These are phyloP conservation scores for Tillandsia fasciculata DNA, from an alignment of 176 grass and related monocot species.

Conservation along the genomic window DNA sequence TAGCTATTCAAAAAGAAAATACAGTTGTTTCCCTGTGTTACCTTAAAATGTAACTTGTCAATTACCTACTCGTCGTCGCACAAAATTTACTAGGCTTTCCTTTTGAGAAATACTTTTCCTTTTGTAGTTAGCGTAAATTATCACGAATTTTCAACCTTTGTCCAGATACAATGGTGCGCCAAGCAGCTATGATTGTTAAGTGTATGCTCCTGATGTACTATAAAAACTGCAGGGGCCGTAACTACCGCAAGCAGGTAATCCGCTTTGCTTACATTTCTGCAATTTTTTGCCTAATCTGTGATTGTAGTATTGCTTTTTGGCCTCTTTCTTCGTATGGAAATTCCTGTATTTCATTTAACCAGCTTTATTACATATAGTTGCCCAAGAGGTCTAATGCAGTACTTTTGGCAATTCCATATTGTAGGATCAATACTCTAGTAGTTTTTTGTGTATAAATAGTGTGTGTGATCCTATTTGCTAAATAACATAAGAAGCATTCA, in stretches of 20 bases:
- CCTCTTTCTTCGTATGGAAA: neutral
- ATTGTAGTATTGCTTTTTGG: neutral
- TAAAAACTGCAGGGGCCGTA: conserved; percentile 68
- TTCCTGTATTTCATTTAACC: neutral
- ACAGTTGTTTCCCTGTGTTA: no score
- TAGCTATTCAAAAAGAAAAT: no score
- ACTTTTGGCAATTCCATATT: no score
- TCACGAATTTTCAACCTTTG: neutral
- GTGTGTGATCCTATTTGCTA: no score
- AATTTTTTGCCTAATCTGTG: conserved; percentile 1
- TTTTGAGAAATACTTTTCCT: neutral
- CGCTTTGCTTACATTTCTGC: conserved; percentile 16
- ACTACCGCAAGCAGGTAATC: conserved; percentile 79
- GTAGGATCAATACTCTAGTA: no score
- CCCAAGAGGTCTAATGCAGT: no score
- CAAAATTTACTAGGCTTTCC: no score
- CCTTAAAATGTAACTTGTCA: no score
- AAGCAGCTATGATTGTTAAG: conserved; percentile 77
- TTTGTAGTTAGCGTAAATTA: neutral
- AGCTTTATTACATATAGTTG: no score
- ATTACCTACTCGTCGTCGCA: no score
- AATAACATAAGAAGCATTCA: neutral
- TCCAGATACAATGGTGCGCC: conserved; percentile 94
- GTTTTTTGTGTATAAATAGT: no score
- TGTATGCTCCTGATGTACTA: conserved; percentile 85